These are phyloP conservation scores for Aquilaria malaccensis DNA, from an alignment of 345 rosid species.

Conservation along the genomic window DNA sequence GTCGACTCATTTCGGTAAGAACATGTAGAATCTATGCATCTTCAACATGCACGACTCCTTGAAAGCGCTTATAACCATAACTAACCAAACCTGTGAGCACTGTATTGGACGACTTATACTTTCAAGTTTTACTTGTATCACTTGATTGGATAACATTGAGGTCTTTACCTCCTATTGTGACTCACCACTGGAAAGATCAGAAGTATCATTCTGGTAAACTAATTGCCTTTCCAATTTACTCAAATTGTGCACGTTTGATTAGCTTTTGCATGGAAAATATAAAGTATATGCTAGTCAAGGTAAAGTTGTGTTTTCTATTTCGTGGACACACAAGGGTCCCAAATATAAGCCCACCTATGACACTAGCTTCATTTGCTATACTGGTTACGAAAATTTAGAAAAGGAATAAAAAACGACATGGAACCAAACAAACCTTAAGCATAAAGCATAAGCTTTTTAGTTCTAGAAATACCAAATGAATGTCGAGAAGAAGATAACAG, in stretches of 20 bases:
- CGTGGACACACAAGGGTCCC: too few relatives aligned
- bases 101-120: not conserved
- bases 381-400: not conserved
- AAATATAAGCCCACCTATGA: not conserved
- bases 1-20: not conserved
- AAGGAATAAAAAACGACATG: not conserved
- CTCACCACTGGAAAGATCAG: too few relatives aligned
- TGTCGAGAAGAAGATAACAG: not conserved
- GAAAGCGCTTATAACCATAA: not conserved
- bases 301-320: too few relatives aligned
- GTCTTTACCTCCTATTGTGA: too few relatives aligned
- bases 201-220: too few relatives aligned
- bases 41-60: not conserved
- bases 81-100: conserved; percentile 2
- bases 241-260: too few relatives aligned
- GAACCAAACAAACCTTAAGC: not conserved
- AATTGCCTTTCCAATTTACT: too few relatives aligned
- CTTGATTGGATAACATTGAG: not conserved
- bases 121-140: conserved; percentile 1
- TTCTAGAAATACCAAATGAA: too few relatives aligned
- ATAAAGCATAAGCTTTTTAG: too few relatives aligned
- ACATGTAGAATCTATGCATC: not conserved
- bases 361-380: not conserved
- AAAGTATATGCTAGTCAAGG: too few relatives aligned
- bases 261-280: too few relatives aligned